A percentile compares a stretch with the other conserved stretches of the same genome.
These are phyloP conservation scores for Chionographis japonica DNA, from an alignment of 106 monocot species.

Conservation along the genomic window DNA sequence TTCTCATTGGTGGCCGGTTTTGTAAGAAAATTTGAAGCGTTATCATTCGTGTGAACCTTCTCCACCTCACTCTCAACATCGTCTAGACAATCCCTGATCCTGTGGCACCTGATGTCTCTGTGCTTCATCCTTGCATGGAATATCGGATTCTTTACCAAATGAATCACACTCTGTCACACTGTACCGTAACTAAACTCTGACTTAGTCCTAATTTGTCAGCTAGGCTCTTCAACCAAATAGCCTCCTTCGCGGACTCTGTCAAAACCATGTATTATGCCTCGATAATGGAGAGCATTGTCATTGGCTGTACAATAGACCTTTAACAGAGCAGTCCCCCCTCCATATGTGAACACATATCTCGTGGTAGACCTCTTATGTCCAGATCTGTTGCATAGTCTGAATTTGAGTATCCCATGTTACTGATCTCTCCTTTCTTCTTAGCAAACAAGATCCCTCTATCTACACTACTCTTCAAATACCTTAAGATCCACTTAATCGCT, in stretches of 20 bases:
- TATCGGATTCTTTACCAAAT: neutral
- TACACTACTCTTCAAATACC: too few species aligned
- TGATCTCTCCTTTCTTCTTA: too few species aligned
- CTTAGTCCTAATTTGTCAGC: neutral
- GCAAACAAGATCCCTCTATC: too few species aligned
- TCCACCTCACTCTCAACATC: too few species aligned
- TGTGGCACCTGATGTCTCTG: too few species aligned
- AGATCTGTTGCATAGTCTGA: too few species aligned
- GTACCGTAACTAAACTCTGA: neutral
- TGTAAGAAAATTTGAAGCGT: too few species aligned
- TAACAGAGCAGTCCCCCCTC: neutral
- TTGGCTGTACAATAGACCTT: neutral
- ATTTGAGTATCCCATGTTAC: too few species aligned
- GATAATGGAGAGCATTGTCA: neutral
- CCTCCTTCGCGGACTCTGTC: neutral
- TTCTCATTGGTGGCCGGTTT: too few species aligned
- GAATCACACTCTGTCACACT: neutral
- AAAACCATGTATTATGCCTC: neutral
- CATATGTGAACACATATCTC: neutral
- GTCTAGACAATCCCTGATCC: neutral
- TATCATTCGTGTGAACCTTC: too few species aligned
- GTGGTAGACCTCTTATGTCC: neutral
- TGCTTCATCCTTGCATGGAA: too few species aligned
- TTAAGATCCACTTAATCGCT: too few species aligned
- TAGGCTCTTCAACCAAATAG: neutral